Evolutionary conservation across 129 eudicot genomes (phyloP).

Genomic region (Artemisia argyi): DNA sequence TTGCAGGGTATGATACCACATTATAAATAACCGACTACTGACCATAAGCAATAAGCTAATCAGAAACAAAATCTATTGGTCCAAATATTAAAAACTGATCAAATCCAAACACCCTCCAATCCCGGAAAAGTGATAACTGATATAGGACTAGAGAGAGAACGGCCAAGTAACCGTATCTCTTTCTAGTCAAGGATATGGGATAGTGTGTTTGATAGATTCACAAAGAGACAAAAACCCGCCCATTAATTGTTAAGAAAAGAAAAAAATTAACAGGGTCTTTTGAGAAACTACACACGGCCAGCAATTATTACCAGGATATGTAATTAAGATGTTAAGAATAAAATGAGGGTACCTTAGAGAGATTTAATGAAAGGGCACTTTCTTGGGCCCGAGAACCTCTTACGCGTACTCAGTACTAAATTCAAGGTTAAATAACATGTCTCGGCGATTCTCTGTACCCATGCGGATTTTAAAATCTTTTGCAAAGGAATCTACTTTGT

Average conservation of each 20-base stretch:
- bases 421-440: slow-evolving; percentile 61
- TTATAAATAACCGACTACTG: too few species aligned
- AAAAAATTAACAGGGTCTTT: not conserved
- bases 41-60: too few species aligned
- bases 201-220: not conserved
- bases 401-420: slow-evolving; percentile 51
- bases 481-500: slow-evolving; percentile 47
- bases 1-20: too few species aligned
- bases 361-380: slow-evolving; percentile 9
- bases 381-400: slow-evolving; percentile 21
- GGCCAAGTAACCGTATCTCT: too few species aligned
- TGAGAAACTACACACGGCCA: not conserved
- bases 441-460: slow-evolving; percentile 68
- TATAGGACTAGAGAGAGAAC: too few species aligned
- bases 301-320: too few species aligned
- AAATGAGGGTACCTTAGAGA: slow-evolving; percentile 19
- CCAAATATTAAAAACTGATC: not conserved
- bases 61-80: not conserved
- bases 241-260: not conserved
- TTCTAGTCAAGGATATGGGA: too few species aligned
- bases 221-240: not conserved
- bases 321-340: not conserved
- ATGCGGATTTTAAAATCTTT: slow-evolving; percentile 51
- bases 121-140: not conserved
- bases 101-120: not conserved